Conservation (phyloP, 2,329 filamentous ascomycete genomes). For the Trichoderma koningii region DNA sequence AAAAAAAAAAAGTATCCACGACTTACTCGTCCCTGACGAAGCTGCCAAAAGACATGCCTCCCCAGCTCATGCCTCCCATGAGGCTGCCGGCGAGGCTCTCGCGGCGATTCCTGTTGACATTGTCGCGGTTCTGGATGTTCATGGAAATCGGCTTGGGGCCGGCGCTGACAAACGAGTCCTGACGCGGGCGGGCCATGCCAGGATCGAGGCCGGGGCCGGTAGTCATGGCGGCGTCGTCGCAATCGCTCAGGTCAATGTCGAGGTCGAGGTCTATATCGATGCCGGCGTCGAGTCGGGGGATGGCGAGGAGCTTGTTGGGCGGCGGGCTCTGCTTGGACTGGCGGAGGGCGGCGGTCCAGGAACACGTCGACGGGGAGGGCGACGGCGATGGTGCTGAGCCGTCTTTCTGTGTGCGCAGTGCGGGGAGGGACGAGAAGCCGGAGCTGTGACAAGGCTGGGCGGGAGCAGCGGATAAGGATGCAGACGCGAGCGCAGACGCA, state of each 20-base stretch:
- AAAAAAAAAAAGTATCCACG: slow-evolving; percentile 25
- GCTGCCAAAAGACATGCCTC: slow-evolving; percentile 91
- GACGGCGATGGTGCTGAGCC: slow-evolving; percentile 34
- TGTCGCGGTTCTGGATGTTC: slow-evolving; percentile 64
- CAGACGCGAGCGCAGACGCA: slow-evolving; percentile 26
- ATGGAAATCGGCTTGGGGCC: slow-evolving; percentile 68
- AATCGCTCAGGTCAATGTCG: slow-evolving; percentile 35
- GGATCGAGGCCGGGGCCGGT: slow-evolving; percentile 61
- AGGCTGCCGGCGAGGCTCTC: slow-evolving; percentile 66
- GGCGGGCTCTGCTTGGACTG: slow-evolving; percentile 10
- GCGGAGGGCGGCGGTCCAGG: slow-evolving; percentile 16
- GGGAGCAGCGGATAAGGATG: slow-evolving; percentile 24
- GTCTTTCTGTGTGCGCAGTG: slow-evolving; percentile 31
- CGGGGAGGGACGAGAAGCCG: slow-evolving; percentile 13
- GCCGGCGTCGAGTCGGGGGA: slow-evolving; percentile 33
- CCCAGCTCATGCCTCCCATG: slow-evolving; percentile 92
- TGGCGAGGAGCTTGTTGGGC: slow-evolving; percentile 32
- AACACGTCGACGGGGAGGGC: background rate
- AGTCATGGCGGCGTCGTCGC: slow-evolving; percentile 54
- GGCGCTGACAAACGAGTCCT: slow-evolving; percentile 67
- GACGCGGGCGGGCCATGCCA: slow-evolving; percentile 57
- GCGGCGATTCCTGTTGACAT: slow-evolving; percentile 58
- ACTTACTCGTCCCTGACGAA: slow-evolving; percentile 98
- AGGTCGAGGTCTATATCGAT: slow-evolving; percentile 32
- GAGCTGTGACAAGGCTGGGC: slow-evolving; percentile 28